Evolutionary conservation across 1,139 yeast species (phyloP).

Genomic region (Yamadazyma conglobata): DNA sequence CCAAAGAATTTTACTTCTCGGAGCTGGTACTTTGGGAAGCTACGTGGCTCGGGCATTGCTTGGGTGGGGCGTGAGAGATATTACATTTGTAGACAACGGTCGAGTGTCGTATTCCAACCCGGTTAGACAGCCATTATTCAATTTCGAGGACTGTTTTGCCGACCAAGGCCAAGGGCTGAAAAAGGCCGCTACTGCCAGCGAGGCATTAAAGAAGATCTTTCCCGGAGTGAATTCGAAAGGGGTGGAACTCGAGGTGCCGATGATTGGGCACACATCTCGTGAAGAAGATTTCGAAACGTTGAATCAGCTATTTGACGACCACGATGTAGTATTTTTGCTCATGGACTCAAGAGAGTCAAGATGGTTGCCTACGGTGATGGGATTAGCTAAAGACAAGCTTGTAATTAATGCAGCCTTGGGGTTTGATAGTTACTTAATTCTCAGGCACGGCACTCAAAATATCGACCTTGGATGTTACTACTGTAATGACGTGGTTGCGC

Average conservation of each 20-base stretch:
- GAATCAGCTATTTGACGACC: conserved; percentile 51
- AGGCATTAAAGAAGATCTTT: conserved; percentile 62
- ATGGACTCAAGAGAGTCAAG: conserved; percentile 95
- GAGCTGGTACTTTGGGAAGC: conserved; percentile 95
- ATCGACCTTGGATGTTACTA: conserved; percentile 82
- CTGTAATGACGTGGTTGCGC: conserved; percentile 95
- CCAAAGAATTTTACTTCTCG: conserved; percentile 72
- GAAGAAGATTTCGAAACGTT: conserved; percentile 49
- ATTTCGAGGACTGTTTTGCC: conserved; percentile 68
- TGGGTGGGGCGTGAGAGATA: conserved; percentile 90
- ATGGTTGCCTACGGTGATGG: conserved; percentile 91
- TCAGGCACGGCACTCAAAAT: conserved; percentile 74
- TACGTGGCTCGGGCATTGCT: conserved; percentile 80
- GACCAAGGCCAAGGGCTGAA: conserved; percentile 56
- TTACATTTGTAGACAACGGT: conserved; percentile 89
- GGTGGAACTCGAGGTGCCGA: conserved; percentile 70
- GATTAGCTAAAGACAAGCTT: conserved; percentile 59
- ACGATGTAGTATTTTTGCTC: conserved; percentile 74
- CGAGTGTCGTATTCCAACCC: conserved; percentile 89
- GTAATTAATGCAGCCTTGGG: conserved; percentile 94
- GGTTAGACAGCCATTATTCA: conserved; percentile 85
- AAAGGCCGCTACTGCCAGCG: conserved; percentile 79
- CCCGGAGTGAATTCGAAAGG: conserved; percentile 75
- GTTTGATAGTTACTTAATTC: conserved; percentile 85
- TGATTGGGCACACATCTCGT: conserved; percentile 81